A percentile compares a stretch with the other conserved stretches of the same genome.
Conservation (phyloP, 108 stramenopile species). For the Conticribra weissflogii region DNA sequence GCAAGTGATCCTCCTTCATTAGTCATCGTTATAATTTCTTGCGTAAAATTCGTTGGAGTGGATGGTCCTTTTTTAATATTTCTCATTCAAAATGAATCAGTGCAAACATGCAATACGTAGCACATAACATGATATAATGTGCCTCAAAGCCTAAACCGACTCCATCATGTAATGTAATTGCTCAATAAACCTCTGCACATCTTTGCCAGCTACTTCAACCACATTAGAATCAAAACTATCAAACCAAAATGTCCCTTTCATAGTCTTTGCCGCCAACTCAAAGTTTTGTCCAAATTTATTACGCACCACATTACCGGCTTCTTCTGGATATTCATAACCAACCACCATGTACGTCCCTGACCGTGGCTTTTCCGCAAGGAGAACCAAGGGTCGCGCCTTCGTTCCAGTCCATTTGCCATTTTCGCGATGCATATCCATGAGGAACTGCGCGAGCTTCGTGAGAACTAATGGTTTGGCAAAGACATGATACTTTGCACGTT, state of each 20-base stretch:
- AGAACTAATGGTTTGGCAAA: conserved; percentile 86
- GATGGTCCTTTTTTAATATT: too few relatives aligned
- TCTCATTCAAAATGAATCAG: too few relatives aligned
- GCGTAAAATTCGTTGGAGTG: too few relatives aligned
- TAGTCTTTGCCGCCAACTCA: conserved; percentile 83
- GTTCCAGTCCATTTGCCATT: conserved; percentile 90
- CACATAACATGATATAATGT: too few relatives aligned
- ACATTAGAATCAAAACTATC: conserved; percentile 93
- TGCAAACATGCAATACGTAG: too few relatives aligned
- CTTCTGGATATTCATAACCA: conserved; percentile 87
- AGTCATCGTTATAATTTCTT: too few relatives aligned
- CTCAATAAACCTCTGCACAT: conserved; percentile 93
- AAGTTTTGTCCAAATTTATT: conserved; percentile 90
- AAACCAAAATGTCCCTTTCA: conserved; percentile 76
- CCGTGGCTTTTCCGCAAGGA: conserved; percentile 84
- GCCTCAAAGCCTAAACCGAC: conserved; percentile 27
- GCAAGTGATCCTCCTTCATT: too few relatives aligned
- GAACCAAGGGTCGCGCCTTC: conserved; percentile 83
- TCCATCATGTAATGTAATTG: conserved; percentile 90
- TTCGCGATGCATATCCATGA: conserved; percentile 91
- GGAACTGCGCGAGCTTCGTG: conserved; percentile 76
- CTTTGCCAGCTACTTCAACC: conserved; percentile 77
- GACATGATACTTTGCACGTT: conserved; percentile 46
- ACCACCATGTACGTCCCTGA: conserved; percentile 86
- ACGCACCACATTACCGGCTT: conserved; percentile 65